Evolutionary conservation across 2,329 filamentous ascomycete genomes (phyloP), one percentile per base, ranked within the genome.

Genomic region (Aureobasidium lini): DNA sequence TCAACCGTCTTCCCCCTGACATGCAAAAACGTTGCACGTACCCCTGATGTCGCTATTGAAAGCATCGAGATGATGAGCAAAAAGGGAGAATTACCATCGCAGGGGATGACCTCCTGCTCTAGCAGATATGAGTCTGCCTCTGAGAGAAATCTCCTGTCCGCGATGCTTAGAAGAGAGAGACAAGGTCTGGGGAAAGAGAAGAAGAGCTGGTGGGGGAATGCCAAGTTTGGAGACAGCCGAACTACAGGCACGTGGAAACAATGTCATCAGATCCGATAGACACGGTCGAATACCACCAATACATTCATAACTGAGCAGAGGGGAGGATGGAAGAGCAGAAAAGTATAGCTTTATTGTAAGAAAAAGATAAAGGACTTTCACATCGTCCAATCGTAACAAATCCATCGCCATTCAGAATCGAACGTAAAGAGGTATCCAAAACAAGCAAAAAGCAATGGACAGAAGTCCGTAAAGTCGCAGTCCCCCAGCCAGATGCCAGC

Each of bases 1-100:
- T 56, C 52, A 56, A 56, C 52, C 52, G 40, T 53, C 52, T 28
- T 31, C 31, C 47, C 39, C 52, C 52, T 56, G 52, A 56, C 40
- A 36, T 56, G 52, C 52, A 36, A 29, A 56, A 56, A 23, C 39
- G 52, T 56, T 46, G 28, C 31, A n/a, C 52, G 11, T 37, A 34
- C 52, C 52, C 52, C 52, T 56, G 52, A 56, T 56, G 29, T 39
- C 34, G 16, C 32, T 39, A 50, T 50, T 6, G 18, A 52, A 52
- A 40, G 48, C 36, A 40, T 40, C 48, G 13, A 29, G 18, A 52
- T 36, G 48, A 40, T 52, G 6, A 13, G 34, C 34, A 52, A 34
- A 56, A 46, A 37, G 42, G 52, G 40, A 43, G 18, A 32, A 44
- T 56, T 46, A 31, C 40, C 28, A 31, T n/a, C 37, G 34, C 23